Evolutionary conservation across 495 filamentous ascomycete genomes (phyloP).

Genomic region (Trichoderma asperelloides): DNA sequence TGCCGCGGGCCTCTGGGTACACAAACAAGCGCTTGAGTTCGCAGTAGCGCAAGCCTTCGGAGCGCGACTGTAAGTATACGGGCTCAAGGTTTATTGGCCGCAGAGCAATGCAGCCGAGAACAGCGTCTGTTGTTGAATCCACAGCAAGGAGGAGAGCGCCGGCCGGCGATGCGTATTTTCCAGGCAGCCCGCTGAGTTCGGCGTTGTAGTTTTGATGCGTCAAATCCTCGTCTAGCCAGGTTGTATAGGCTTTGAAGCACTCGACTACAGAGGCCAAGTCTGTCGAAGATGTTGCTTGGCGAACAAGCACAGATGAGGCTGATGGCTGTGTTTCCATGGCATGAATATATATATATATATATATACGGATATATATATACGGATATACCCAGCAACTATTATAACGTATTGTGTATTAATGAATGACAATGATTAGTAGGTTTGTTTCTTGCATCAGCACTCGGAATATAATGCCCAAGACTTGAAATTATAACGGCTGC

Average conservation of each 20-base stretch:
- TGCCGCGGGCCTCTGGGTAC: slow-evolving; percentile 33
- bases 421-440: background rate
- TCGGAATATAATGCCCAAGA: too few relatives aligned
- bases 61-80: slow-evolving; percentile 8
- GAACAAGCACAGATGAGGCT: slow-evolving; percentile 15
- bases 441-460: too few relatives aligned
- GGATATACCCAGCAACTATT: background rate
- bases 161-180: slow-evolving; percentile 39
- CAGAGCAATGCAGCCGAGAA: slow-evolving; percentile 46
- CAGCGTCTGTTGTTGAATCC: slow-evolving; percentile 12
- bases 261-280: slow-evolving; percentile 26
- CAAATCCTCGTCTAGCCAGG: slow-evolving; percentile 45
- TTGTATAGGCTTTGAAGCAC: slow-evolving; percentile 47
- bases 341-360: too few relatives aligned
- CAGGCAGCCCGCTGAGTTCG: slow-evolving; percentile 45
- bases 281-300: slow-evolving; percentile 22
- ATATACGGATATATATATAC: too few relatives aligned
- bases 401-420: background rate
- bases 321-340: background rate
- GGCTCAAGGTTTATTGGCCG: slow-evolving; percentile 17
- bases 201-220: slow-evolving; percentile 46
- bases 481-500: too few relatives aligned
- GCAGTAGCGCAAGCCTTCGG: slow-evolving; percentile 27
- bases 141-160: slow-evolving; percentile 42
- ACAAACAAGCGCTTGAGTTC: slow-evolving; percentile 56